These are phyloP conservation scores for Boletus tomentosulus DNA, from an alignment of 768 basidiomycete species.

Conservation along the genomic window DNA sequence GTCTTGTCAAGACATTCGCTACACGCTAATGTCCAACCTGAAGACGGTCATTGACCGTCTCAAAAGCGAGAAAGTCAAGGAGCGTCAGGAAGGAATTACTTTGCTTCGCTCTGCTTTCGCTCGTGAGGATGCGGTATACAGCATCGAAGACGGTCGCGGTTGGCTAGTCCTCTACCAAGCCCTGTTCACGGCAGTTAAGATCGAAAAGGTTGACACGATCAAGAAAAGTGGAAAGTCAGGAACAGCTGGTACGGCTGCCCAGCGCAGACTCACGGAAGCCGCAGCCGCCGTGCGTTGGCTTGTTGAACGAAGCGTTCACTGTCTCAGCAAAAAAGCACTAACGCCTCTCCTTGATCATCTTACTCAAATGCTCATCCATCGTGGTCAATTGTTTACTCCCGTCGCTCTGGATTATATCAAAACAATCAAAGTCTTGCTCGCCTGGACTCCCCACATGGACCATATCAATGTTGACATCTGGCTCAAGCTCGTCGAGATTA, in stretches of 20 bases:
- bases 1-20: slow-evolving; percentile 1
- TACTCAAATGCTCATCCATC: slow-evolving; percentile 51
- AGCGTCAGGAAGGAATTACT: slow-evolving; percentile 60
- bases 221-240: slow-evolving; percentile 41
- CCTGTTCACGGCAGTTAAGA: slow-evolving; percentile 60
- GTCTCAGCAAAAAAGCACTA: slow-evolving; percentile 52
- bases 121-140: slow-evolving; percentile 41
- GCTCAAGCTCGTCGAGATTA: slow-evolving; percentile 62
- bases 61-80: slow-evolving; percentile 61
- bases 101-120: slow-evolving; percentile 50
- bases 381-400: slow-evolving; percentile 51
- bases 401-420: slow-evolving; percentile 82
- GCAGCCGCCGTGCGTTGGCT: slow-evolving; percentile 71
- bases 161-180: slow-evolving; percentile 74
- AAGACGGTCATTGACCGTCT: slow-evolving; percentile 48
- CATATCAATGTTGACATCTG: slow-evolving; percentile 62
- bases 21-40: slow-evolving; percentile 37
- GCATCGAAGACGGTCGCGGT: slow-evolving; percentile 33
- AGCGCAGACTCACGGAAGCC: slow-evolving; percentile 60
- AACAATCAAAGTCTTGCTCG: slow-evolving; percentile 60
- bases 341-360: slow-evolving; percentile 64
- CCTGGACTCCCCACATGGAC: slow-evolving; percentile 73
- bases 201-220: slow-evolving; percentile 51
- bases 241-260: slow-evolving; percentile 42
- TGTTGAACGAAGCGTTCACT: slow-evolving; percentile 55